Base-by-base conservation (phyloP, 169 alveolate genomes). In the Plasmodium gaboni region DNA sequence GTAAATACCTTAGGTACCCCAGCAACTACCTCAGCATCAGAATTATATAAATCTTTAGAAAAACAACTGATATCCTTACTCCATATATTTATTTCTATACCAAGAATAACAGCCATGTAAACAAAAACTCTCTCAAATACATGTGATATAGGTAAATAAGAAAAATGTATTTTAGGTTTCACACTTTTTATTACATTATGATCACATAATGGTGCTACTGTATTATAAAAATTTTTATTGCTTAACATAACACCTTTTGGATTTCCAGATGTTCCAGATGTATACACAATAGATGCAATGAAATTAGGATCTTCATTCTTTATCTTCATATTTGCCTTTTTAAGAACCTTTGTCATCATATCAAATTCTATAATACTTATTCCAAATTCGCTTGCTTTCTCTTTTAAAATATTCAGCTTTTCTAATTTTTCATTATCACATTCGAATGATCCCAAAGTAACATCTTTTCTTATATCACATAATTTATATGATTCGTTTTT, bases 211-310 rank as follows among this genome's bases (percentile, higher is more conserved):
- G 91, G 73, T 2, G 22, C 22, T 4, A 83, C 13, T 0, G 83
- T 42, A 46, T 32, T 19, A 61, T 38, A 73, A 55, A 94, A 48
- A 72, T 88, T 88, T 53, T 87, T 59, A 50, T 98, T 83, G 2
- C 99, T 93, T 61, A 98, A 86, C 96, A 98, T 95, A 13, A 97
- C 99, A 38, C 99, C 99, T 95, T 98, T 98, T 5, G 99, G 99
- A 32, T 83, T 69, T 73, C 99, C 99, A 44, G 99, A 98, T 3
- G 99, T 98, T 9, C 99, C 99, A 5, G 99, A 96, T 3, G 99
- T 98, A 92, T 97, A 98, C 48, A 98, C 98, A 24, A 98, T 94
- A 6, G 99, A 96, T 89, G 88, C 94, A 15, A 97, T 73, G 19
- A 96, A 89, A 15, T 97, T 95, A 91, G 96, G 88, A 4, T 24